Conservation (phyloP, 2,329 filamentous ascomycete species). For the Xylariomycetidae sp. region DNA sequence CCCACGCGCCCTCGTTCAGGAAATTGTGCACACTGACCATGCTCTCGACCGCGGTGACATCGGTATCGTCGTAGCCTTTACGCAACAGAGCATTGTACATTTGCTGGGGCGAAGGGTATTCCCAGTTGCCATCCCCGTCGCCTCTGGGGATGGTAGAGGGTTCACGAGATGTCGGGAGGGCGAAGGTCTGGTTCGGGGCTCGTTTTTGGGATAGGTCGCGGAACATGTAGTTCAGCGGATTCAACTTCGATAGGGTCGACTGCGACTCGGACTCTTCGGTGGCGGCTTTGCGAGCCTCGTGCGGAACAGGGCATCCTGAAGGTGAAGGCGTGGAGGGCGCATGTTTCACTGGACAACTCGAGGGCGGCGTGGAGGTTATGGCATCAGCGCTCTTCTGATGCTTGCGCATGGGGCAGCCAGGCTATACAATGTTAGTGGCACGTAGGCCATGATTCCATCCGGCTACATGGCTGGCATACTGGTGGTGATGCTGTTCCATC, state of each 20-base stretch:
- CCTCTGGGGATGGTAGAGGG: slow-evolving; percentile 86
- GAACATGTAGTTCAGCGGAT: slow-evolving; percentile 93
- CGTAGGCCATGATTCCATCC: not conserved
- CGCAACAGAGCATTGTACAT: slow-evolving; percentile 98
- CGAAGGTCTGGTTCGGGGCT: slow-evolving; percentile 64
- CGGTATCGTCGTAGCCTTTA: slow-evolving; percentile 93
- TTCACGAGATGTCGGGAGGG: slow-evolving; percentile 75
- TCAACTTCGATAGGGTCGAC: slow-evolving; percentile 50
- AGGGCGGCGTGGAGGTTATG: slow-evolving; percentile 27
- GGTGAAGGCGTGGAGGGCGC: slow-evolving; percentile 6
- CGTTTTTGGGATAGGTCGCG: slow-evolving; percentile 73
- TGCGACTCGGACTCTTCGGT: slow-evolving; percentile 27
- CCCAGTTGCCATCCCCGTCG: slow-evolving; percentile 76
- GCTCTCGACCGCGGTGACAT: slow-evolving; percentile 84
- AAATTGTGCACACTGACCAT: slow-evolving; percentile 99
- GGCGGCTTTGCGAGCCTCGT: slow-evolving; percentile 25
- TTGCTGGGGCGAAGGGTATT: slow-evolving; percentile 96
- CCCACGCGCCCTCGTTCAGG: slow-evolving; percentile 94
- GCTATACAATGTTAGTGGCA: slow-evolving; percentile 30
- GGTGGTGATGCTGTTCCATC: slow-evolving; percentile 31
- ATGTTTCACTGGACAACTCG: slow-evolving; percentile 28
- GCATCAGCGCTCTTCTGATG: slow-evolving; percentile 40
- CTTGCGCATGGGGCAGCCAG: slow-evolving; percentile 53
- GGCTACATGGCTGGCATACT: slow-evolving; percentile 24
- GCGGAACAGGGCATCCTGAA: slow-evolving; percentile 39